Conservation (phyloP, 805 yeast genomes). For the Candida bentonensis region DNA sequence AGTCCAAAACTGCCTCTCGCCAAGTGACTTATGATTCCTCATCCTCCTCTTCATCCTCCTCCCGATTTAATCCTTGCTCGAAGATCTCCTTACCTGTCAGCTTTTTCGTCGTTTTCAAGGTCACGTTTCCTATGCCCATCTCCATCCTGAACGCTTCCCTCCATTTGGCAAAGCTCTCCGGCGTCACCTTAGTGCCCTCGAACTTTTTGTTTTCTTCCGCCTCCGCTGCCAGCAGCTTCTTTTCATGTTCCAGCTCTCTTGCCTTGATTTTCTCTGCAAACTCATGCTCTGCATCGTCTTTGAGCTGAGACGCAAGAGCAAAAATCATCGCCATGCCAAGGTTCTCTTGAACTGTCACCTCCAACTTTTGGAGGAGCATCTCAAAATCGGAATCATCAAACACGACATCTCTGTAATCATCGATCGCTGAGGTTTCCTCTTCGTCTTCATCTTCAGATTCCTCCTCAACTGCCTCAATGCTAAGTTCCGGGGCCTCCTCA, state of each 20-base stretch:
- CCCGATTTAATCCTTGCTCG: constrained; percentile 75
- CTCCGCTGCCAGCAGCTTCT: constrained; percentile 49
- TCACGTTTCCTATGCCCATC: constrained; percentile 50
- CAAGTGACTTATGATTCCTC: too few relatives aligned
- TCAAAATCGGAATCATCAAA: constrained; percentile 29
- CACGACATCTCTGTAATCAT: constrained; percentile 43
- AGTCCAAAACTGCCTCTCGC: too few relatives aligned
- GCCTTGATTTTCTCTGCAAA: constrained; percentile 43
- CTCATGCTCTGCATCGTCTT: constrained; percentile 64
- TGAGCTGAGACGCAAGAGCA: constrained; percentile 59
- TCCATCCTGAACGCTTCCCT: constrained; percentile 56
- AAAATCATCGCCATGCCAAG: constrained; percentile 89
- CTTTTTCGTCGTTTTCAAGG: constrained; percentile 48
- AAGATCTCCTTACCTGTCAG: constrained; percentile 82
- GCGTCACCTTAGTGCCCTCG: constrained; percentile 79
- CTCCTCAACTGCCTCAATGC: constrained; percentile 30
- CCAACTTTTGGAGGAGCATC: constrained; percentile 12
- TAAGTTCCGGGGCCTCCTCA: constrained; percentile 54
- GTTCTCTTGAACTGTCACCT: constrained; percentile 47
- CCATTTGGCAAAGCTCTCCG: constrained; percentile 64
- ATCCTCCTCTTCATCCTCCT: constrained; percentile 41
- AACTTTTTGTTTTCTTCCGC: constrained; percentile 80
- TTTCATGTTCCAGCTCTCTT: constrained; percentile 45
- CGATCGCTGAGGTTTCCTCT: constrained; percentile 28
- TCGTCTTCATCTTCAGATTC: constrained; percentile 28